Base-by-base conservation (phyloP, 2,329 filamentous ascomycete species). In the Lasiodiplodia hormozganensis region DNA sequence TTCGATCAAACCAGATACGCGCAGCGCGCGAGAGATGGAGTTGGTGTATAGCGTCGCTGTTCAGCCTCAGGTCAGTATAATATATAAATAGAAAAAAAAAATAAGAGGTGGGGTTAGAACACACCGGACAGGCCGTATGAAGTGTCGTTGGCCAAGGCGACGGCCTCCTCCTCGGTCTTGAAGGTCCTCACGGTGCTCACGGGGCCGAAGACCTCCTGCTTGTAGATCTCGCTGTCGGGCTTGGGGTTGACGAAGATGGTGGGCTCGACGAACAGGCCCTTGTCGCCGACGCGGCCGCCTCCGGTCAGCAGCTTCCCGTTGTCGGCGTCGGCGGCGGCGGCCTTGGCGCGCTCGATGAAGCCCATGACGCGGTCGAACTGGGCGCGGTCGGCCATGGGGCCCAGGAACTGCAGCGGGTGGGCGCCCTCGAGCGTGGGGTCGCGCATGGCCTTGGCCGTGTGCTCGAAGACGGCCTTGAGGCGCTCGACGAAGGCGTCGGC, bases 341-440 rank as follows among this genome's bases (percentile, higher is more conserved):
- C 64, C 64, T 76, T 74, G 0, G 76, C 77, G 4, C 72, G 71
- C 71, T 79, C 76, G 65, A 79, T 77, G 71, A 77, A 79, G 36
- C 74, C 76, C 66, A 74, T 71, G 8, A 79, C 77, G 23, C 75
- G 74, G 23, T 79, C 72, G 72, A 77, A 78, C 51, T 80, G 76
- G 7, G 73, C 72, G 47, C 76, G 72, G 64, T 79, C 77, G 18
- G 75, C 76, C 1, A 79, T 68, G 10, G 78, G 77, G 12, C 75
- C 76, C 1, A 71, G 47, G 23, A n/a, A 28, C 40, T 71, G 74
- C 10, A 70, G 72, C 6, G 71, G 65, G 21, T 77, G 71, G 10
- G 65, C 12, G 25, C 11, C 43, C 21, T 31, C n/a, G 5, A 47
- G 21, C 5, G 25, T 1, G 21, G 67, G 67, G 31, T 56, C 52